Base-by-base conservation (phyloP, 805 yeast species). In the Brettanomyces custersianus region DNA sequence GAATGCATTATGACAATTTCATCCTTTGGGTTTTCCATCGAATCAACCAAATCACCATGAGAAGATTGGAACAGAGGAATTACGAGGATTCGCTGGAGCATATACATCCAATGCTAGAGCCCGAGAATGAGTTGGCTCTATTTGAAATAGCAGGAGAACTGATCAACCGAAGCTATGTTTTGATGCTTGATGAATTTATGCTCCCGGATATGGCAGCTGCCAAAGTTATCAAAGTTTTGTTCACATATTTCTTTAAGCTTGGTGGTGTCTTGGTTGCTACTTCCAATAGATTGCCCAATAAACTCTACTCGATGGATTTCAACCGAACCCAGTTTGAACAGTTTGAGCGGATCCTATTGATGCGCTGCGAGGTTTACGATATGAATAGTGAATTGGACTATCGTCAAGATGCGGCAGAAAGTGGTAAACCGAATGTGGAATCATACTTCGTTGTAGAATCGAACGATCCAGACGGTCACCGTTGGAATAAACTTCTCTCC, bases 231-330 rank as follows among this genome's bases (percentile, higher is more conserved):
- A 74, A 76, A 51, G 64, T 77, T 11, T 54, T 80, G 34, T 77
- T 80, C 55, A 74, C 80, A 0, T 77, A 72, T 51, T 80, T 72
- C 57, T 80, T 80, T 62, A 78, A 74, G 45, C 52, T 80, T 10
- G 88, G 88, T 3, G 88, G 88, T 4, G 83, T 80, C 0, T 54
- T 80, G 30, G 79, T 80, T 17, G 85, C 87, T 3, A 80, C 86
- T 2, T 75, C 84, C 3, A 80, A 80, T 45, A 66, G 82, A 49
- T 58, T 80, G 12, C 88, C 88, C 0, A 83, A 80, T 44, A 81
- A 80, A 40, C 61, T 80, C 28, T 80, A 80, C 46, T 70, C 83
- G 4, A 76, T 76, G 10, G 77, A 72, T 38, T 78, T 80, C 53
- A 70, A 74, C 41, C 74, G 70, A 44, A 57, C 65, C 4, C 75